Conservation (phyloP, 768 basidiomycete genomes). For the Boletus bicolor region DNA sequence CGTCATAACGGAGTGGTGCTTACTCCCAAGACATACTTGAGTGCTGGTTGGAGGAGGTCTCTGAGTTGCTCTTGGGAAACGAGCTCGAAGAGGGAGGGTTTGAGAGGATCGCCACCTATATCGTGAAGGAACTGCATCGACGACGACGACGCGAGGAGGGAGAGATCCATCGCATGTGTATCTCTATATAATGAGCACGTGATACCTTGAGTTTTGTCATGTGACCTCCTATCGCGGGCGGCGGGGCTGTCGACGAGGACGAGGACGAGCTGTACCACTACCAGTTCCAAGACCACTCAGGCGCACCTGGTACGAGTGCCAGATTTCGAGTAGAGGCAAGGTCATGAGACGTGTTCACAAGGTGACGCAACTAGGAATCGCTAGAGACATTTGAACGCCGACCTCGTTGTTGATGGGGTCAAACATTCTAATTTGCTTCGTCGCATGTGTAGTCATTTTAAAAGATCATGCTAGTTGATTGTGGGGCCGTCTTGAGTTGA, state of each 20-base stretch:
- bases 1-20: conserved; percentile 27
- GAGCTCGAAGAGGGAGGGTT: conserved; percentile 86
- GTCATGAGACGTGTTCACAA: background rate
- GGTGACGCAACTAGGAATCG: background rate
- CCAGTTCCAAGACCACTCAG: too few relatives aligned
- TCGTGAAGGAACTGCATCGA: conserved; percentile 83
- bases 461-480: background rate
- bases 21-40: conserved; percentile 92
- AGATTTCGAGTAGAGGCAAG: background rate
- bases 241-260: too few relatives aligned
- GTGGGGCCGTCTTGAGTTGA: background rate
- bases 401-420: background rate
- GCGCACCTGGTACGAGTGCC: too few relatives aligned
- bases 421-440: background rate
- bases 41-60: conserved; percentile 88
- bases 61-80: conserved; percentile 91
- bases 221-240: conserved; percentile 10
- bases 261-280: too few relatives aligned
- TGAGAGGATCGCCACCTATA: conserved; percentile 65
- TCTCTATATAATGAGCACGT: conserved; percentile 12
- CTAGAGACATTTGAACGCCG: background rate
- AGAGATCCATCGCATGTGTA: too few relatives aligned
- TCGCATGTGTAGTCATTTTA: background rate
- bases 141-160: background rate
- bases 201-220: conserved; percentile 27